Evolutionary conservation across 2,329 filamentous ascomycete species (phyloP).

Genomic region (Rutstroemia sp.): DNA sequence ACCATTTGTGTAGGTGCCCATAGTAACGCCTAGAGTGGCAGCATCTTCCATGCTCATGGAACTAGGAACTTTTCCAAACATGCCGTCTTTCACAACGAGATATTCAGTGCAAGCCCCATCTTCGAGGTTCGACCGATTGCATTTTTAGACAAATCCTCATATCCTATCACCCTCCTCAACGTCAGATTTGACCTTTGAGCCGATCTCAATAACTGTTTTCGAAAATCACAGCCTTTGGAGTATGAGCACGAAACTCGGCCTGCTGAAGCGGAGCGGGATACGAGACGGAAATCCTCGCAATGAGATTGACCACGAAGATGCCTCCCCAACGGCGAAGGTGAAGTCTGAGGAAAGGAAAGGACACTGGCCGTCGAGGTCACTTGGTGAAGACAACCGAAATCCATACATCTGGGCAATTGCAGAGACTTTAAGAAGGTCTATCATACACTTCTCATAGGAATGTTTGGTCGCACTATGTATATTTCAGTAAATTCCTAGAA

Average conservation of each 20-base stretch:
- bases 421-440: neutral
- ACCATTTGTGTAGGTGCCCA: slow-evolving; percentile 10
- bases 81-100: slow-evolving; percentile 29
- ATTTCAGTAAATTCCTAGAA: neutral
- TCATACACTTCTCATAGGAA: neutral
- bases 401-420: neutral
- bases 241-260: neutral
- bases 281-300: neutral
- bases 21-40: slow-evolving; percentile 23
- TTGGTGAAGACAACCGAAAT: neutral
- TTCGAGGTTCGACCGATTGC: slow-evolving; percentile 20
- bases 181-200: slow-evolving; percentile 14
- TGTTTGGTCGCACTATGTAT: neutral
- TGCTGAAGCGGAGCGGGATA: too few species aligned
- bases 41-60: slow-evolving; percentile 38
- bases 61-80: slow-evolving; percentile 38
- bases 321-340: neutral
- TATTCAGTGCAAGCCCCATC: slow-evolving; percentile 23
- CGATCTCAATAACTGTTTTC: slow-evolving; percentile 9
- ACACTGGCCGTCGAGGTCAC: neutral
- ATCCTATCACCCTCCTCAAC: slow-evolving; percentile 20
- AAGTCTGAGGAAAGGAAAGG: neutral
- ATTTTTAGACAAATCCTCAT: slow-evolving; percentile 16
- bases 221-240: neutral
- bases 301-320: neutral